Percentiles rank a stretch among this genome's conserved stretches.
Evolutionary conservation across 768 basidiomycete genomes (phyloP).

Genomic region (Podaxis sp.): DNA sequence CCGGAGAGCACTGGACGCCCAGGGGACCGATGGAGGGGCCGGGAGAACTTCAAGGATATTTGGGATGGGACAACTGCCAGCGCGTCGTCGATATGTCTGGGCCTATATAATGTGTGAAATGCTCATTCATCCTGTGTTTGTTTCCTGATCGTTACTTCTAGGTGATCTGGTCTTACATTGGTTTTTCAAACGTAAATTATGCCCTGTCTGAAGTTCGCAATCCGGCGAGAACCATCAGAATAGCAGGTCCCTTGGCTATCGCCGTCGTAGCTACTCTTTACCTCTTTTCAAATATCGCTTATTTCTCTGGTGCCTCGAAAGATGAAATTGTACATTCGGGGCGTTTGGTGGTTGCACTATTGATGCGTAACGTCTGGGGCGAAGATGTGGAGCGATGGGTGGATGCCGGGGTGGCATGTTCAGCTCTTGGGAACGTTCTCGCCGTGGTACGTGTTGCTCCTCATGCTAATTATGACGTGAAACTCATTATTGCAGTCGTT

Average conservation of each 20-base stretch:
- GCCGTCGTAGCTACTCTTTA: slow-evolving; percentile 54
- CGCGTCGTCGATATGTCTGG: slow-evolving; percentile 53
- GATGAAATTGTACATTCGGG: slow-evolving; percentile 60
- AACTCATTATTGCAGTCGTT: slow-evolving; percentile 18
- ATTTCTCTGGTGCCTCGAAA: slow-evolving; percentile 67
- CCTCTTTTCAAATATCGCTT: slow-evolving; percentile 62
- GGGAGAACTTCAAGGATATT: slow-evolving; percentile 33
- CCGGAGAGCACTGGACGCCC: slow-evolving; percentile 24
- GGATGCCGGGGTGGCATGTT: slow-evolving; percentile 46
- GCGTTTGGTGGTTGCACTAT: slow-evolving; percentile 61
- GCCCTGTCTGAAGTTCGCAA: slow-evolving; percentile 63
- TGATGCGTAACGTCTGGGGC: slow-evolving; percentile 69
- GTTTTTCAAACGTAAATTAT: slow-evolving; percentile 71
- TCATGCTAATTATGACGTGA: slow-evolving; percentile 16
- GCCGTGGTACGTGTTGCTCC: slow-evolving; percentile 33
- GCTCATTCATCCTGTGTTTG: neutral
- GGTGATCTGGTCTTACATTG: slow-evolving; percentile 54
- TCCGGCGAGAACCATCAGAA: slow-evolving; percentile 59
- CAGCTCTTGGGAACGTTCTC: slow-evolving; percentile 59
- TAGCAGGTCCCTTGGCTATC: slow-evolving; percentile 66
- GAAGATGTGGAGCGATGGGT: slow-evolving; percentile 44
- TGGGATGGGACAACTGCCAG: slow-evolving; percentile 46
- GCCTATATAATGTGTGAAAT: slow-evolving; percentile 47
- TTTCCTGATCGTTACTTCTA: slow-evolving; percentile 18
- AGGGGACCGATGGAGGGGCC: slow-evolving; percentile 30